Percentiles rank a stretch among this genome's conserved stretches.
These are phyloP conservation scores for Lecanicillium sp. DNA, from an alignment of 2,329 filamentous ascomycete genomes.

Conservation along the genomic window DNA sequence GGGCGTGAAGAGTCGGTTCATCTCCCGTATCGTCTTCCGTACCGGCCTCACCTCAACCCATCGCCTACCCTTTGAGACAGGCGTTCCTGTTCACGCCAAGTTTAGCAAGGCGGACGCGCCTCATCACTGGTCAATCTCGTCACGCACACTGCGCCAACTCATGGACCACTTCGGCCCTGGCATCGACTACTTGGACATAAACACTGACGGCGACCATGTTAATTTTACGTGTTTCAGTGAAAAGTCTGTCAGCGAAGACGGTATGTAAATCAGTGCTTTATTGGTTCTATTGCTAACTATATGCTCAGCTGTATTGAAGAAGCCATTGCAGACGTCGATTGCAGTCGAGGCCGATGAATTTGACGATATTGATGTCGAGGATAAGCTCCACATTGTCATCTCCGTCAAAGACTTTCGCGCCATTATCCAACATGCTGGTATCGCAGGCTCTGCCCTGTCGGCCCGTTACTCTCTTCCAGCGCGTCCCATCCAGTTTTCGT, in stretches of 20 bases:
- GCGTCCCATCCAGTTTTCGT: slow-evolving; percentile 66
- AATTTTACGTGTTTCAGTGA: slow-evolving; percentile 80
- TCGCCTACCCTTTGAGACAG: slow-evolving; percentile 66
- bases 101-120: slow-evolving; percentile 61
- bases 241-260: slow-evolving; percentile 61
- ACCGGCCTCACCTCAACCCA: slow-evolving; percentile 76
- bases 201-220: slow-evolving; percentile 64
- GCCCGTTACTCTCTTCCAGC: slow-evolving; percentile 66
- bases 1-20: slow-evolving; percentile 65
- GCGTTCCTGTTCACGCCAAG: slow-evolving; percentile 68
- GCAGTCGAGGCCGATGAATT: slow-evolving; percentile 72
- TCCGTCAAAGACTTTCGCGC: slow-evolving; percentile 79
- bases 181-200: slow-evolving; percentile 75
- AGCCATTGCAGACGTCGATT: slow-evolving; percentile 74
- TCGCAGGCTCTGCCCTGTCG: slow-evolving; percentile 58
- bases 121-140: slow-evolving; percentile 68
- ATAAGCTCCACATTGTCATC: slow-evolving; percentile 72
- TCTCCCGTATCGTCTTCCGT: slow-evolving; percentile 66
- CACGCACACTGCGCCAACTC: slow-evolving; percentile 64
- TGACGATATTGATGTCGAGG: slow-evolving; percentile 65
- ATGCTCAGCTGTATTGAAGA: slow-evolving; percentile 62
- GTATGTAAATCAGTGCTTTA: slow-evolving; percentile 21
- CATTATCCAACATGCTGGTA: slow-evolving; percentile 69
- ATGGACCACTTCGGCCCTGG: slow-evolving; percentile 77
- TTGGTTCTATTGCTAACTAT: no score